phyloP scores from a whole-genome alignment of 108 stramenopile species.

The Craspedostauros australis region DNA sequence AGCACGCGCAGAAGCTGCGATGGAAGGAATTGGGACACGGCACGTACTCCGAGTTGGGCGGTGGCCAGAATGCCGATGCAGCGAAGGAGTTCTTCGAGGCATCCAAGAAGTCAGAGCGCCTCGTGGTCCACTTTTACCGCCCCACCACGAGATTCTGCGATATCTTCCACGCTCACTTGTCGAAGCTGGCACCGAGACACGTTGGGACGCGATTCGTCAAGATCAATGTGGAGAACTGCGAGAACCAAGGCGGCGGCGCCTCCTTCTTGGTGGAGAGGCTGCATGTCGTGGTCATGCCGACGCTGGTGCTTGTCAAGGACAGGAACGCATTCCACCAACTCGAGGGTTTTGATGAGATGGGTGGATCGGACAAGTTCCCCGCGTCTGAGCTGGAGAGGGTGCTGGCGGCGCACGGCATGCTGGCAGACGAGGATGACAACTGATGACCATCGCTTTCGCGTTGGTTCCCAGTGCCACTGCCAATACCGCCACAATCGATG shows the following conservation, averaged over 20 bases:
- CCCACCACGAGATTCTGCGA: slow-evolving; percentile 88
- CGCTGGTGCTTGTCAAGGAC: slow-evolving; percentile 87
- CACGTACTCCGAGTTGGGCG: slow-evolving; percentile 71
- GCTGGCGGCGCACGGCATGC: slow-evolving; percentile 55
- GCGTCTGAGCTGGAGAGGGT: slow-evolving; percentile 79
- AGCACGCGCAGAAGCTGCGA: slow-evolving; percentile 46
- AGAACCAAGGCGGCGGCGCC: slow-evolving; percentile 60
- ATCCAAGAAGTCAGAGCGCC: slow-evolving; percentile 64
- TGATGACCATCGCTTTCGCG: too few species aligned
- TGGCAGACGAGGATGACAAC: background rate
- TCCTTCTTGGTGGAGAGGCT: slow-evolving; percentile 91
- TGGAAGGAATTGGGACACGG: slow-evolving; percentile 86
- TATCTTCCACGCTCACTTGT: slow-evolving; percentile 87
- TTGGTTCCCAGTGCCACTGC: too few species aligned
- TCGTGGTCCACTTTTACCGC: slow-evolving; percentile 97
- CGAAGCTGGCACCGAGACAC: slow-evolving; percentile 79
- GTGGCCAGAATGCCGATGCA: slow-evolving; percentile 39
- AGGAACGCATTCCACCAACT: slow-evolving; percentile 92
- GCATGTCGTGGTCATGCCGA: slow-evolving; percentile 94
- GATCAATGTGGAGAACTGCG: slow-evolving; percentile 94
- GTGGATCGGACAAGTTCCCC: slow-evolving; percentile 87
- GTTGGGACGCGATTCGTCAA: slow-evolving; percentile 94
- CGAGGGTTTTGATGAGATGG: slow-evolving; percentile 96
- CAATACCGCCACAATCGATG: too few species aligned
- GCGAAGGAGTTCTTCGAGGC: slow-evolving; percentile 90